phyloP scores from a whole-genome alignment of 2,329 filamentous ascomycete species.

The Trichothecium sympodiale region DNA sequence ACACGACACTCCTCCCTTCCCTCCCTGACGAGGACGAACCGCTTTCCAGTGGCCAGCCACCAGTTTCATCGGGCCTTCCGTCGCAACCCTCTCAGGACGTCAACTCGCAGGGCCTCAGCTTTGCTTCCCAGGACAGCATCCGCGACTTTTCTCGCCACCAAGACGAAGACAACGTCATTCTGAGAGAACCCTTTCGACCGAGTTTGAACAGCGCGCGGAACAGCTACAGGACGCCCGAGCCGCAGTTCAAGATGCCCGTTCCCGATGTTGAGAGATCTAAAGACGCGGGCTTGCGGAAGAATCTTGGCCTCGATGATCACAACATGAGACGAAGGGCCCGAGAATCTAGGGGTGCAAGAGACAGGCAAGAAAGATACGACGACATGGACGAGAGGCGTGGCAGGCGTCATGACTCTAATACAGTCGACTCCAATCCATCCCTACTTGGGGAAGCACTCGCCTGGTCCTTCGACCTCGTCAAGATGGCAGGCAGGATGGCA shows the following conservation, averaged over 20 bases:
- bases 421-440: conserved; percentile 21
- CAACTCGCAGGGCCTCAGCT: conserved; percentile 3
- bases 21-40: conserved; percentile 28
- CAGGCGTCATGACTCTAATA: conserved; percentile 18
- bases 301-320: background rate
- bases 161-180: conserved; percentile 44
- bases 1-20: conserved; percentile 39
- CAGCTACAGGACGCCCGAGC: conserved; percentile 26
- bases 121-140: conserved; percentile 44
- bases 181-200: conserved; percentile 43
- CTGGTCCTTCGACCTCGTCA: conserved; percentile 46
- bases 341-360: background rate
- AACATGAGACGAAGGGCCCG: background rate
- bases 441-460: conserved; percentile 26
- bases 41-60: conserved; percentile 23
- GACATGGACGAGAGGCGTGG: conserved; percentile 8
- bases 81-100: conserved; percentile 28
- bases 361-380: conserved; percentile 9
- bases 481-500: conserved; percentile 47
- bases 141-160: conserved; percentile 40
- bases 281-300: conserved; percentile 5
- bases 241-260: conserved; percentile 42
- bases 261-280: conserved; percentile 28
- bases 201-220: conserved; percentile 26
- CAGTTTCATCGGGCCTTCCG: conserved; percentile 23